Conservation (phyloP, 2,329 filamentous ascomycete species). For the Aspergillus sergii region DNA sequence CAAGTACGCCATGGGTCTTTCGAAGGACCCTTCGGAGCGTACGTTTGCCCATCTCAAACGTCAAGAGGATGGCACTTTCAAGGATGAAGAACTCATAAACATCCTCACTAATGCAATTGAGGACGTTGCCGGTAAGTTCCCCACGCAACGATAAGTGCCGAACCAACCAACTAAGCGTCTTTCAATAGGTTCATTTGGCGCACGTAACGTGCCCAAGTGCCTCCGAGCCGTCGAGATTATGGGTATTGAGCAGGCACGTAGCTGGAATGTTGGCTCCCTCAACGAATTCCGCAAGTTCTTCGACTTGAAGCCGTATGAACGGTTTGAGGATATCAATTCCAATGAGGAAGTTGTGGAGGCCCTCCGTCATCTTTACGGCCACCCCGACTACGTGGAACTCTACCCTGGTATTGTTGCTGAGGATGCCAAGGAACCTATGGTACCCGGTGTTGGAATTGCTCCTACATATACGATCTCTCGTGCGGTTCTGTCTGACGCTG, state of each 20-base stretch:
- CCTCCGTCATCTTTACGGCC: slow-evolving; percentile 65
- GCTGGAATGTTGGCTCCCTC: slow-evolving; percentile 75
- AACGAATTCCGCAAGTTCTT: slow-evolving; percentile 88
- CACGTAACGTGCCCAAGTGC: slow-evolving; percentile 71
- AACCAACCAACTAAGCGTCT: slow-evolving; percentile 7
- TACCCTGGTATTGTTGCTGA: slow-evolving; percentile 79
- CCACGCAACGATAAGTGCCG: no score
- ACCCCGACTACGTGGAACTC: slow-evolving; percentile 77
- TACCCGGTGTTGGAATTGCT: slow-evolving; percentile 72
- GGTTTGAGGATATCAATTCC: slow-evolving; percentile 81
- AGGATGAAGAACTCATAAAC: slow-evolving; percentile 74
- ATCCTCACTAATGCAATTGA: slow-evolving; percentile 71
- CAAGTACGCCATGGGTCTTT: slow-evolving; percentile 63
- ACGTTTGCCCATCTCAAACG: slow-evolving; percentile 69
- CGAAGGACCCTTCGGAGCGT: slow-evolving; percentile 69
- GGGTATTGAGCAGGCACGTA: slow-evolving; percentile 74
- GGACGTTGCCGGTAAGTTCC: slow-evolving; percentile 54
- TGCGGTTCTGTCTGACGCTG: slow-evolving; percentile 75
- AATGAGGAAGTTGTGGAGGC: slow-evolving; percentile 70
- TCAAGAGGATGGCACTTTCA: slow-evolving; percentile 67
- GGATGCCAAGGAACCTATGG: slow-evolving; percentile 72
- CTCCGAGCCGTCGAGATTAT: slow-evolving; percentile 78
- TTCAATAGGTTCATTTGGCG: slow-evolving; percentile 64
- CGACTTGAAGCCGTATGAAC: slow-evolving; percentile 72
- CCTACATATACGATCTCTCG: slow-evolving; percentile 77